These are phyloP conservation scores for Penicillium sp. DNA, from an alignment of 2,329 filamentous ascomycete genomes.

Conservation along the genomic window DNA sequence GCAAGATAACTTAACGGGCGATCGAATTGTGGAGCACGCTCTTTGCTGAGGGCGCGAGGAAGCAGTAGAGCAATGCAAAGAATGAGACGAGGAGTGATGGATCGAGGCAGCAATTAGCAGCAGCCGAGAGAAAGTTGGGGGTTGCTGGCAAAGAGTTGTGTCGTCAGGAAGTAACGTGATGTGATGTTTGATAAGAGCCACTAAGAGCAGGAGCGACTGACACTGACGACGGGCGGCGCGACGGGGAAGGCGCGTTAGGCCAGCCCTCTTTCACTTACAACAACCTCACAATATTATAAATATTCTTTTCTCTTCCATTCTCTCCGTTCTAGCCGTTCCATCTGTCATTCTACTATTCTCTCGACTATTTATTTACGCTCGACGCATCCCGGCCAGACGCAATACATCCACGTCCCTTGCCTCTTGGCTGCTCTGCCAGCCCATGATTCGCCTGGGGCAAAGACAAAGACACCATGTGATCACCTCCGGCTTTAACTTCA, in stretches of 20 bases:
- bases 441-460: constrained; percentile 1
- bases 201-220: no score
- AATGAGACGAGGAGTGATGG: not conserved
- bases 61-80: no score
- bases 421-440: not conserved
- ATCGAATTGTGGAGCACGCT: constrained; percentile 9
- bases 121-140: not conserved
- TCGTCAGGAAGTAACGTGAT: not conserved
- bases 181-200: not conserved
- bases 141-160: not conserved
- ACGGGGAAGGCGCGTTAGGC: not conserved
- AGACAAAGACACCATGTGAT: constrained; percentile 3
- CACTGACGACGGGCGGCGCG: not conserved
- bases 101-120: not conserved
- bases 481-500: not conserved
- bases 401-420: constrained; percentile 1
- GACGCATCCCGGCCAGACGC: not conserved
- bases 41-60: not conserved
- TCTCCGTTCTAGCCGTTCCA: no score
- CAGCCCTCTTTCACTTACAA: no score
- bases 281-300: no score
- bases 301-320: no score
- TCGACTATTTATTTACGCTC: not conserved
- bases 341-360: not conserved
- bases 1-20: constrained; percentile 4